Evolutionary conservation across 768 basidiomycete genomes (phyloP).

Genomic region (Suillus paluster): DNA sequence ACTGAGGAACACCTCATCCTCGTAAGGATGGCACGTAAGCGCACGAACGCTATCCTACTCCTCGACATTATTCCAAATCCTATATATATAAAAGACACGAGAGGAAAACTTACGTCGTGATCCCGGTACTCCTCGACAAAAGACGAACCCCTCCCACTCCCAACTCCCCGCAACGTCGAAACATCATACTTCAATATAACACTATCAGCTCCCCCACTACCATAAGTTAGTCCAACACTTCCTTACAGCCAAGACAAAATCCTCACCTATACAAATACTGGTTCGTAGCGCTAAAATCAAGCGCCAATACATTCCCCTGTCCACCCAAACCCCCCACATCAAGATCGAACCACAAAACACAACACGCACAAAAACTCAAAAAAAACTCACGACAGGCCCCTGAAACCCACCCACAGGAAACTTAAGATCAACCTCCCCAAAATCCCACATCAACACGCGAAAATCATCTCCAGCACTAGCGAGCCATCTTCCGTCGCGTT

Average conservation of each 20-base stretch:
- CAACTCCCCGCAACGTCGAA: slow-evolving; percentile 35
- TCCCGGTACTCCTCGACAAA: slow-evolving; percentile 31
- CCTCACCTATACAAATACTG: slow-evolving; percentile 64
- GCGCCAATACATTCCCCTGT: slow-evolving; percentile 71
- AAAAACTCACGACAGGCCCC: slow-evolving; percentile 45
- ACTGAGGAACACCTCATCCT: slow-evolving; percentile 69
- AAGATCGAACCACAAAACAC: slow-evolving; percentile 18
- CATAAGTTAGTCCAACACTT: no score
- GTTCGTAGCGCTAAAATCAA: slow-evolving; percentile 72
- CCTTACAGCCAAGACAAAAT: no score
- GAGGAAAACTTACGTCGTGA: slow-evolving; percentile 32
- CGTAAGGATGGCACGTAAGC: slow-evolving; percentile 65
- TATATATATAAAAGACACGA: no score
- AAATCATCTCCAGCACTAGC: slow-evolving; percentile 74
- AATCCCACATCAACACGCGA: slow-evolving; percentile 65
- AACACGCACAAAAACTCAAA: background rate
- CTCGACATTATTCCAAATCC: background rate
- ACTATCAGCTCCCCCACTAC: slow-evolving; percentile 60
- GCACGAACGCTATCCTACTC: slow-evolving; percentile 68
- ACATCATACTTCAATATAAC: slow-evolving; percentile 59
- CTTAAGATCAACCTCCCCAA: slow-evolving; percentile 59
- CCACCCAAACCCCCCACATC: slow-evolving; percentile 9
- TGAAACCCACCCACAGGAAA: slow-evolving; percentile 45
- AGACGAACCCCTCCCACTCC: slow-evolving; percentile 11
- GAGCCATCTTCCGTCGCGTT: slow-evolving; percentile 61